Evolutionary conservation across 2,329 filamentous ascomycete species (phyloP), one percentile per base, ranked within the genome.

Genomic region (Pyrenochaeta sp.): DNA sequence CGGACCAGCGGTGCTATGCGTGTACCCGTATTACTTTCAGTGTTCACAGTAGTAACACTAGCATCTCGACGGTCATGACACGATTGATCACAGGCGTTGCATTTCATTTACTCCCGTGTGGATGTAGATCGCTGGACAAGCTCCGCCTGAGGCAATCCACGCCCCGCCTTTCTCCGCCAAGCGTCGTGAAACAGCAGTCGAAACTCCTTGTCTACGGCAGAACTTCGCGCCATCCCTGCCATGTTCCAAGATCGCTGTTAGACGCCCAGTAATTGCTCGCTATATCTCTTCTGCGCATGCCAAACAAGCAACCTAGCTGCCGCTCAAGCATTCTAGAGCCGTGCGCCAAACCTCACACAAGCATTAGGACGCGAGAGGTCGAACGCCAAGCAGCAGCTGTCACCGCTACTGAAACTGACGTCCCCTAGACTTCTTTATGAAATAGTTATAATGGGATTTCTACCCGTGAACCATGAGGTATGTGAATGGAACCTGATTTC

Each of bases 401-500:
- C 58, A 65, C 60, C 32, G 19, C 5, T 59, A 27, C 58, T 69
- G 66, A 67, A 69, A 69, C 66, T 48, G 50, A 28, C 34, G 34
- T 51, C 54, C 43, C 56, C 47, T 62, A 47, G 36, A 30, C 13
- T 39, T n/a, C 46, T 15, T 66, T 42, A 15, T 43, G 30, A 53
- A 28, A 28, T 15, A 36, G 52, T 59, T 61, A 65, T 60, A 61
- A 59, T 49, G 37, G 34, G 28, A 27, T 30, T 39, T 32, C 3
- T 37, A 36, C 42, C 57, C 58, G 34, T 50, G n/a, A 42, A 28
- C 45, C 5, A 50, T 56, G 42, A 52, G 49, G 46, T 56, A 27
- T 55, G 60, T 68, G 61, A 62, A 75, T 71, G 70, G 71, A 72
- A 69, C 66, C 71, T 50, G 72, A 76, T 50, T 71, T 69, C 47